Evolutionary conservation across 2,329 filamentous ascomycete genomes (phyloP), one percentile per base, ranked within the genome.

Genomic region (Conoideocrella luteorostrata): DNA sequence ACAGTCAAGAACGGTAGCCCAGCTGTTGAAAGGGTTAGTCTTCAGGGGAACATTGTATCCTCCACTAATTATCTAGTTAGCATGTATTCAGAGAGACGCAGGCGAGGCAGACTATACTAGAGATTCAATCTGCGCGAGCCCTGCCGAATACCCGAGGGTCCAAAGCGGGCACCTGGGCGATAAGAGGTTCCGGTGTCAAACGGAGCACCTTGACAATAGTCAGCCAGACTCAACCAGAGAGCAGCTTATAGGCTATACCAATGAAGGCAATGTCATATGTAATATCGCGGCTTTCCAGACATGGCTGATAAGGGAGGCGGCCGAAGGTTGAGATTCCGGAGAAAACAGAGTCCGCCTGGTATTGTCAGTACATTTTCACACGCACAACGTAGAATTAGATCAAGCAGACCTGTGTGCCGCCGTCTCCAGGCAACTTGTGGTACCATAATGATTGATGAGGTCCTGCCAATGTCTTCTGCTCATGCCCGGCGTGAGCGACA

Each of bases 141-240:
- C 72, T 93, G 88, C 61, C 88, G 79, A 56, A 93, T 91, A 38
- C 87, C 87, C 24, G 82, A 87, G 9, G 88, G 88, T 0, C 88
- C 88, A 54, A 94, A 94, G 28, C 88, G 78, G 47, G 88, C 88
- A 52, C 88, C 87, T 3, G 87, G 88, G 41, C 87, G 72, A 65
- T 94, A 94, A 0, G 86, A 90, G 21, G 86, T 93, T 41, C 86
- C 86, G 1, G 88, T 91, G 60, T 94, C 88, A 53, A 93, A 93
- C 0, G 88, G 87, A 32, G 86, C 86, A 34, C 84, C 83, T 86
- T 23, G n/a, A n/a, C n/a, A n/a, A n/a, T n/a, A n/a, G n/a, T n/a
- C n/a, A n/a, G n/a, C n/a, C n/a, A n/a, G n/a, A n/a, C n/a, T n/a
- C n/a, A n/a, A n/a, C n/a, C n/a, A n/a, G n/a, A n/a, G n/a, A n/a